Percentiles rank a stretch among this genome's conserved stretches.
Conservation (phyloP, 345 rosid genomes). For the Salix arbutifolia region DNA sequence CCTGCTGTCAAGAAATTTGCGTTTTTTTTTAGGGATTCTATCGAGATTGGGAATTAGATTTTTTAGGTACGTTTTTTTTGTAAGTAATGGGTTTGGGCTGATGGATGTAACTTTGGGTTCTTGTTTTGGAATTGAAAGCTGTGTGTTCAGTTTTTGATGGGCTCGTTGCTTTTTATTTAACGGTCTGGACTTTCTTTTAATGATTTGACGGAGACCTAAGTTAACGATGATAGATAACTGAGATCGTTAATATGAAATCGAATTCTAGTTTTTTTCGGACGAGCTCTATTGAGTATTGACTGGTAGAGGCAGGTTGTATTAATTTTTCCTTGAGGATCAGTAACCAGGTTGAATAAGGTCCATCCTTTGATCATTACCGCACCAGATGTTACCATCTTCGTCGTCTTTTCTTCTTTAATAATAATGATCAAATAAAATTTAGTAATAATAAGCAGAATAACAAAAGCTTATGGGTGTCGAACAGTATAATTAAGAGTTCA, state of each 20-base stretch:
- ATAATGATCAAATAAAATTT: background rate
- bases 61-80: background rate
- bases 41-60: background rate
- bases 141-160: background rate
- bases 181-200: no score
- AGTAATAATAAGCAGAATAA: background rate
- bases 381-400: no score
- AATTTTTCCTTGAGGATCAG: background rate
- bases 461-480: background rate
- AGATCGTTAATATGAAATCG: no score
- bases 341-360: background rate
- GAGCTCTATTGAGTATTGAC: background rate
- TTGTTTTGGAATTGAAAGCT: background rate
- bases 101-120: no score
- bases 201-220: background rate
- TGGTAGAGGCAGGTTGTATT: background rate
- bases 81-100: background rate
- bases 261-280: background rate
- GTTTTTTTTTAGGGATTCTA: background rate
- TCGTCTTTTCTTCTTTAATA: background rate
- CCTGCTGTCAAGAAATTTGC: slow-evolving; percentile 12
- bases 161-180: background rate
- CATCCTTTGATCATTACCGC: background rate
- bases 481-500: background rate
- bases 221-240: no score